Base-by-base conservation (phyloP, 2,329 filamentous ascomycete genomes). In the Xylariaceae sp. region DNA sequence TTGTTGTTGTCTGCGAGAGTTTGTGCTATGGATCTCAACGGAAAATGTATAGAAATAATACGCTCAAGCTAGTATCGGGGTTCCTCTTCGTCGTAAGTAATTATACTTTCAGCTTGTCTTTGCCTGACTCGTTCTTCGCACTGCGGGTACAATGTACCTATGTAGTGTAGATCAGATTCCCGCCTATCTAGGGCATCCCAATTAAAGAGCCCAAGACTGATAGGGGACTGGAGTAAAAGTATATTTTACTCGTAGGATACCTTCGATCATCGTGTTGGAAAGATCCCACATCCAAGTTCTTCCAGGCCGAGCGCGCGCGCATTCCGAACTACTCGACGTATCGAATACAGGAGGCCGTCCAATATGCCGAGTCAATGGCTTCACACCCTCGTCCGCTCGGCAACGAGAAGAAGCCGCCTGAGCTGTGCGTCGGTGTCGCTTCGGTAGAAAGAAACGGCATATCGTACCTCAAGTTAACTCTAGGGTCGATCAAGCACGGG, bases 251-350 rank as follows among this genome's bases (percentile, higher is more conserved):
- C 7, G 51, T 60, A 56, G 54, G 48, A 30, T 57, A 59, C 44
- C 29, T 60, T 32, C 60, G 61, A 26, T 60, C 51, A n/a, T 31
- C 46, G 41, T 63, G 62, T 32, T 63, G 56, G 59, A 60, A 40
- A 54, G 62, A 64, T 53, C 62, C 62, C 29, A 64, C 62, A 30
- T 64, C 61, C 44, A 53, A 45, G 7, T 63, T 64, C 43, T 64
- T 63, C 50, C 59, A 61, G 56, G 3, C 54, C 4, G 45, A 55
- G 27, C 59, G 52, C n/a, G 62, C 62, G 29, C 58, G 62, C 42
- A 9, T 11, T 29, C 47, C 62, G 2, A 51, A 34, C 41, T 64
- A 63, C 49, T 64, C 62, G 44, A 49, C 58, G 2, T 44, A 60
- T 53, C 60, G 61, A 42, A 61, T 63, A 52, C 44, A 57, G 39